phyloP scores from a whole-genome alignment of 495 filamentous ascomycete species.

The Niebla homalea region DNA sequence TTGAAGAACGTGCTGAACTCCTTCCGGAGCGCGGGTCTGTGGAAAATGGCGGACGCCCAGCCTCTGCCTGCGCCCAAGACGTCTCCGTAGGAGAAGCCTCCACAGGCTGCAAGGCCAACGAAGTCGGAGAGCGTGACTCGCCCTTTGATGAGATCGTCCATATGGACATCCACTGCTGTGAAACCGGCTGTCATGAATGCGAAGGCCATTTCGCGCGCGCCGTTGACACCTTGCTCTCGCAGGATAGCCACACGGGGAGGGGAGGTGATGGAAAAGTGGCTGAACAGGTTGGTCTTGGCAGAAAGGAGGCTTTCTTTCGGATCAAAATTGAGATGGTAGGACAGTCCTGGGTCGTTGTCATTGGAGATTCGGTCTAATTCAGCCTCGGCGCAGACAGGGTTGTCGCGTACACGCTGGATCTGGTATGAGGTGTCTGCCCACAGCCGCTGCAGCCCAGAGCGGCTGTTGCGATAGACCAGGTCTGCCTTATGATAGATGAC shows the following conservation, averaged over 20 bases:
- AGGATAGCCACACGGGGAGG: slow-evolving; percentile 85
- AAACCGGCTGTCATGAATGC: slow-evolving; percentile 88
- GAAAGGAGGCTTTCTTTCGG: slow-evolving; percentile 64
- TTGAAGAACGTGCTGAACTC: slow-evolving; percentile 82
- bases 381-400: slow-evolving; percentile 71
- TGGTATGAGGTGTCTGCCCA: slow-evolving; percentile 82
- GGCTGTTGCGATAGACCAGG: slow-evolving; percentile 52
- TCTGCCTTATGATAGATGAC: slow-evolving; percentile 56
- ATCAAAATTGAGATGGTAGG: slow-evolving; percentile 72
- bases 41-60: slow-evolving; percentile 89
- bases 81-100: slow-evolving; percentile 95
- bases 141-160: slow-evolving; percentile 66
- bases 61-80: slow-evolving; percentile 89
- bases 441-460: slow-evolving; percentile 67
- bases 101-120: slow-evolving; percentile 80
- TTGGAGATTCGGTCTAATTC: slow-evolving; percentile 73
- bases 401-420: slow-evolving; percentile 86
- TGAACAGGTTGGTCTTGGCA: slow-evolving; percentile 48
- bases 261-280: slow-evolving; percentile 49
- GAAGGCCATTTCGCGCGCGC: slow-evolving; percentile 93
- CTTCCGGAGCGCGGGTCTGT: slow-evolving; percentile 60
- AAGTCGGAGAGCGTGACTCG: slow-evolving; percentile 62
- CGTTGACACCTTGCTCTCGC: slow-evolving; percentile 89
- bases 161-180: slow-evolving; percentile 84
- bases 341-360: slow-evolving; percentile 65